These are phyloP conservation scores for Diversispora epigaea DNA, from an alignment of 192 early-diverging fungal species.

Conservation along the genomic window DNA sequence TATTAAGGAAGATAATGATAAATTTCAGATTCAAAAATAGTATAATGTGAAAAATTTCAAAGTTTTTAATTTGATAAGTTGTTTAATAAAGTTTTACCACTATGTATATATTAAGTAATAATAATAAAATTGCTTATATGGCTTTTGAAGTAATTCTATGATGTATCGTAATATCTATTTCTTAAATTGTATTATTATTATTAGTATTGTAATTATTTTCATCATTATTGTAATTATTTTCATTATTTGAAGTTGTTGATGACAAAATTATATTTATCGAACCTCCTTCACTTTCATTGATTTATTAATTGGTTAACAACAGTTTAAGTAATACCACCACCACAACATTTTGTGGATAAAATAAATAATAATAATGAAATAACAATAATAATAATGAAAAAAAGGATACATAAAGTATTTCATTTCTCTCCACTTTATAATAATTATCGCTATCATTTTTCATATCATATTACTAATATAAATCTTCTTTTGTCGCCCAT, in stretches of 20 bases:
- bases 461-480: too few species aligned
- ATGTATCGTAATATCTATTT: slow-evolving; percentile 59
- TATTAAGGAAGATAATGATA: too few species aligned
- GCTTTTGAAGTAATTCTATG: slow-evolving; percentile 72
- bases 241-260: too few species aligned
- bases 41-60: too few species aligned
- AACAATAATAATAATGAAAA: background rate
- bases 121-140: slow-evolving; percentile 63
- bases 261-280: too few species aligned
- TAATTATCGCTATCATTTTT: slow-evolving; percentile 4
- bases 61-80: too few species aligned
- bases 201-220: too few species aligned
- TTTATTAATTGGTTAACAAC: slow-evolving; percentile 50
- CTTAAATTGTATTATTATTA: slow-evolving; percentile 40
- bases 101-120: slow-evolving; percentile 71
- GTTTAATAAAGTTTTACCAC: too few species aligned
- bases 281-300: too few species aligned
- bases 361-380: background rate
- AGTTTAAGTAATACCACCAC: slow-evolving; percentile 56
- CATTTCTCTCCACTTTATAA: slow-evolving; percentile 41
- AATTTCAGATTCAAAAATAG: too few species aligned
- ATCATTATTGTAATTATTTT: too few species aligned
- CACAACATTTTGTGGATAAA: slow-evolving; percentile 52
- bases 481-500: background rate
- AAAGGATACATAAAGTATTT: slow-evolving; percentile 55